These are phyloP conservation scores for Eucalyptus cloeziana DNA, from an alignment of 345 rosid species.

Conservation along the genomic window DNA sequence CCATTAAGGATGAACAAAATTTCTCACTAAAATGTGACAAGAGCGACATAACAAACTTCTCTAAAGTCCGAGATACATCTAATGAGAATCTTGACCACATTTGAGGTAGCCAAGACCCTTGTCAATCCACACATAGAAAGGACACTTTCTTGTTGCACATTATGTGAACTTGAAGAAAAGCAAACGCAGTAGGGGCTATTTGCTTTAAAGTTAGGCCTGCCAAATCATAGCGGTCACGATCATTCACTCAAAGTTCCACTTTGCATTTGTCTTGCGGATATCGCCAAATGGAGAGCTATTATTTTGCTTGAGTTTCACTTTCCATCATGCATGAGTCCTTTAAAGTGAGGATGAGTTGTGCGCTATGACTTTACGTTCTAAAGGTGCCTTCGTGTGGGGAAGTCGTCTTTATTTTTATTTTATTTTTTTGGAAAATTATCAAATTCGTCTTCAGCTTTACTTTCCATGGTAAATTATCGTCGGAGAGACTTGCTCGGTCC, in stretches of 20 bases:
- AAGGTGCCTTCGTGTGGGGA: not conserved
- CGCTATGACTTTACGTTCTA: constrained; percentile 1
- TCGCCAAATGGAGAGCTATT: not conserved
- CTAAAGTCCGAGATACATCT: not conserved
- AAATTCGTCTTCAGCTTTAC: not conserved
- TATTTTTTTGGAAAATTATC: not conserved
- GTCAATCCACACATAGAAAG: not conserved
- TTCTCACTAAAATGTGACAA: not conserved
- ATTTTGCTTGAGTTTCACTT: not conserved
- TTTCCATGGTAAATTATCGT: not conserved
- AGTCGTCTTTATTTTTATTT: not conserved
- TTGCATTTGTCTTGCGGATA: not conserved
- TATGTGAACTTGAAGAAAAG: not conserved
- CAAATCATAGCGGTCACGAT: not conserved
- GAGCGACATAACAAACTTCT: not conserved
- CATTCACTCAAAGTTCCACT: not conserved
- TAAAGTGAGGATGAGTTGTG: constrained; percentile 14
- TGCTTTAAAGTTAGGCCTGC: not conserved
- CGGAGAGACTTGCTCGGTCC: not conserved
- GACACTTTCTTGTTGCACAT: not conserved
- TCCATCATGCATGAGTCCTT: not conserved
- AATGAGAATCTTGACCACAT: not conserved
- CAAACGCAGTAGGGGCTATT: not conserved
- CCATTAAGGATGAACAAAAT: not conserved
- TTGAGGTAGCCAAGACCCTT: not conserved